Conservation (phyloP, 179 eudicot genomes). For the Gypsophila paniculata region DNA sequence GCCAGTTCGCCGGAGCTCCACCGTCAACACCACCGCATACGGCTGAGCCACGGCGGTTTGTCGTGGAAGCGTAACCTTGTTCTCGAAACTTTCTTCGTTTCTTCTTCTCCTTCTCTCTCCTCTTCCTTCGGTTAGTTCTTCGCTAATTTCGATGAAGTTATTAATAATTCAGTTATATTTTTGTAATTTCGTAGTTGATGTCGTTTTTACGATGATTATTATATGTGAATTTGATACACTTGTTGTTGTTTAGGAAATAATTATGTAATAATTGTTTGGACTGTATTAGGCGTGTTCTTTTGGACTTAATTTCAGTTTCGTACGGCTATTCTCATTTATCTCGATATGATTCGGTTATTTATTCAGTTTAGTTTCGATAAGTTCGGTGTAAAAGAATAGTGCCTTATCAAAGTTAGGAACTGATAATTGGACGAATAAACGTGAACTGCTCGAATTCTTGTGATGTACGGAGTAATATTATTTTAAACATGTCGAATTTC, state of each 20-base stretch:
- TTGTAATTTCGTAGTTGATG: not conserved
- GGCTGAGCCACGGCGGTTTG: conserved; percentile 14
- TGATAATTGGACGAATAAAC: too few species aligned
- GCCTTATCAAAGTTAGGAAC: too few species aligned
- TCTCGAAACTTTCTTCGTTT: conserved; percentile 24
- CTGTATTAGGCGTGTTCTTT: too few species aligned
- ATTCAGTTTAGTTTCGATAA: too few species aligned
- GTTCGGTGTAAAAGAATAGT: too few species aligned
- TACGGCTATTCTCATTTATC: too few species aligned
- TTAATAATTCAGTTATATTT: not conserved
- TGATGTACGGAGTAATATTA: too few species aligned
- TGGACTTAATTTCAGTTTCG: too few species aligned
- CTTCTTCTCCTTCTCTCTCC: conserved; percentile 30
- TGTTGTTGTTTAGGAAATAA: not conserved
- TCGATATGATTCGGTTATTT: too few species aligned
- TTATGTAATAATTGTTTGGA: too few species aligned
- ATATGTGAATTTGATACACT: not conserved
- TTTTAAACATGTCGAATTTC: too few species aligned
- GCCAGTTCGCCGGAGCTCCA: conserved; percentile 36
- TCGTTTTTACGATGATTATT: not conserved
- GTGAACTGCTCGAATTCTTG: too few species aligned
- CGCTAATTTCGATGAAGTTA: not conserved
- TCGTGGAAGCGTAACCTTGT: conserved; percentile 43
- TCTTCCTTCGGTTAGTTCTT: conserved; percentile 34
- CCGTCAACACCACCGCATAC: conserved; percentile 19